Evolutionary conservation across 208 protist genomes (phyloP).

Genomic region (Crithidia mellificae): DNA sequence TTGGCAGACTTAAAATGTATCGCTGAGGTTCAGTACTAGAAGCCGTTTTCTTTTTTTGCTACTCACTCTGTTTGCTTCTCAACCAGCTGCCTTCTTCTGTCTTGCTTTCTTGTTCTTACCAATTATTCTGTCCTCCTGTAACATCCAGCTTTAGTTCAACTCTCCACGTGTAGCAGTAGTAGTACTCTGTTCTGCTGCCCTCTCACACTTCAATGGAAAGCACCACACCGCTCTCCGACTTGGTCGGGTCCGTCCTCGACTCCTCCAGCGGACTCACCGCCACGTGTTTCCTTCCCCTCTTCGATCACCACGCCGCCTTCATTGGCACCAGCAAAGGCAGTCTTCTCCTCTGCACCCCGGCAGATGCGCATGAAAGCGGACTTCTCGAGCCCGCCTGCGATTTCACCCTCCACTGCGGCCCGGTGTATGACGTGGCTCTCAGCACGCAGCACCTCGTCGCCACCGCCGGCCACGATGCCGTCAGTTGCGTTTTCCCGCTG

Average conservation of each 20-base stretch:
- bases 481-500: slow-evolving; percentile 51
- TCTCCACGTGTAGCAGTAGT: too few species aligned
- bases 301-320: slow-evolving; percentile 7
- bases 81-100: too few species aligned
- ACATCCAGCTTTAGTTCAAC: too few species aligned
- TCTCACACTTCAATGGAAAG: background rate
- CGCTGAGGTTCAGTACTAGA: too few species aligned
- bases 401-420: slow-evolving; percentile 55
- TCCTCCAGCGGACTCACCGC: slow-evolving; percentile 13
- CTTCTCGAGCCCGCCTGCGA: slow-evolving; percentile 29
- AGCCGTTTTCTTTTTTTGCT: too few species aligned
- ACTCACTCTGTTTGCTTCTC: too few species aligned
- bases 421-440: slow-evolving; percentile 58
- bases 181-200: too few species aligned
- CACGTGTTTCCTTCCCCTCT: slow-evolving; percentile 16
- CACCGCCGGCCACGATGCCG: slow-evolving; percentile 71
- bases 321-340: slow-evolving; percentile 31
- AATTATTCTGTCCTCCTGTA: too few species aligned
- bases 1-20: too few species aligned
- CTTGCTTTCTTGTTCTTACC: too few species aligned
- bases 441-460: slow-evolving; percentile 52
- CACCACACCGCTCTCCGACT: background rate
- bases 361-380: background rate
- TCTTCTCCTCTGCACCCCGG: slow-evolving; percentile 17
- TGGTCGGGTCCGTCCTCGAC: slow-evolving; percentile 20